Base-by-base conservation (phyloP, 1,284 basidiomycete species). In the Schizophyllum commune region DNA sequence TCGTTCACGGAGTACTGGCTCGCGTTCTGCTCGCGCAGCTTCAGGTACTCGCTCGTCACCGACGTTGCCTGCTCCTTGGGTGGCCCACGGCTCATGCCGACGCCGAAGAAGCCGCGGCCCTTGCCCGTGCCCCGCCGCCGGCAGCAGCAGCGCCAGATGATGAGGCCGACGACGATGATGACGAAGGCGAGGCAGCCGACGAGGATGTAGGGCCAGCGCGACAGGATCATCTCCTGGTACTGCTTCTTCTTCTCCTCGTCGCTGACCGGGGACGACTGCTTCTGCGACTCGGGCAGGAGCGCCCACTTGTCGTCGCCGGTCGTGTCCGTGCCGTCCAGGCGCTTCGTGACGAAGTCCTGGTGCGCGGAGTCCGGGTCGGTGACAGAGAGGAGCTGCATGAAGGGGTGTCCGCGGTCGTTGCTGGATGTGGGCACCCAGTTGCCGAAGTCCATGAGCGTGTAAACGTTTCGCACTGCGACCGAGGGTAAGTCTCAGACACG, bases 141-240 rank as follows among this genome's bases (percentile, higher is more conserved):
- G 67, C 82, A 82, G 72, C 88, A 90, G 72, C 85, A 89, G 58
- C 79, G 78, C 84, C 85, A 88, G 52, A 88, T 66, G 66, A 81
- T 79, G 62, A 80, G 75, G 15, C 80, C 80, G 57, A 81, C 65
- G 55, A 83, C 65, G 58, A 83, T 66, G 32, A 81, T 56, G 20
- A 87, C 72, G 63, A 84, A 75, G 3, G 76, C 71, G 51, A 91
- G 74, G 66, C 84, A 86, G 47, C 87, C 88, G 27, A 79, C 66
- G 63, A 91, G 77, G 68, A 91, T 91, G 68, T 89, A 86, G 0
- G 89, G 88, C 89, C 88, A 90, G 55, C 79, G 83, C 67, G 84
- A 85, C 63, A 89, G 79, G 27, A 91, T 76, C 74, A 80, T 75
- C 70, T 87, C 88, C 68, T 88, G 83, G 64, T 83, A 85, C 67